Evolutionary conservation across 2,329 filamentous ascomycete genomes (phyloP), one percentile per base, ranked within the genome.

Genomic region (Colletotrichum spaethianum): DNA sequence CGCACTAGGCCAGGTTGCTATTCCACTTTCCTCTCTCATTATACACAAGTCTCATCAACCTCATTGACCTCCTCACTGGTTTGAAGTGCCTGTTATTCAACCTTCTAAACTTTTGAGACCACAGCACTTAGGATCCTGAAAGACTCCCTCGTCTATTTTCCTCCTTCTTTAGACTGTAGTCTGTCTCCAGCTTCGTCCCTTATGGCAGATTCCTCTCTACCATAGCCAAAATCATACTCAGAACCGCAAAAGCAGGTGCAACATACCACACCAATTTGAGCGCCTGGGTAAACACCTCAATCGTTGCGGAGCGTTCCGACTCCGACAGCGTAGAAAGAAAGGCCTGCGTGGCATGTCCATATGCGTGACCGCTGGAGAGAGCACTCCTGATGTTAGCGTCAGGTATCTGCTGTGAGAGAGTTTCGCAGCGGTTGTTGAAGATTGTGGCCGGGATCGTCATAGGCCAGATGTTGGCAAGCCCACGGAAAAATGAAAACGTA

Each of bases 381-480:
- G 64, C 14, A n/a, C 63, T 46, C 2, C 75, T 55, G 0, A 75
- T 75, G 2, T 50, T 2, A 18, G 71, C 65, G n/a, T 76, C 73
- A 20, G 76, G 68, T 14, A 80, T 75, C 38, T 70, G 63, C 48
- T 4, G 7, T 16, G 56, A 20, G 14, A 42, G 31, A n/a, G 72
- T 8, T 20, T 36, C 38, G 53, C 75, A 67, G 1, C 73, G 55
- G 0, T 77, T 76, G 63, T 82, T 81, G 75, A 86, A 86, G n/a
- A 86, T 80, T 0, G 79, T 76, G 0, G 81, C 81, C 0, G 83
- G 83, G 6, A 89, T 81, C 0, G 84, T 80, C 1, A 87, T 82
- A 4, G 86, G 85, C 75, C 86, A 83, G 3, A 85, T 81, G 8
- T 78, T 74, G 0, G 86, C 86, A 8, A 88, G 81, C 4, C 77